A percentile compares a stretch with the other conserved stretches of the same genome.
phyloP scores from a whole-genome alignment of 257 asterid genomes.

The Nicotiana noctiflora region DNA sequence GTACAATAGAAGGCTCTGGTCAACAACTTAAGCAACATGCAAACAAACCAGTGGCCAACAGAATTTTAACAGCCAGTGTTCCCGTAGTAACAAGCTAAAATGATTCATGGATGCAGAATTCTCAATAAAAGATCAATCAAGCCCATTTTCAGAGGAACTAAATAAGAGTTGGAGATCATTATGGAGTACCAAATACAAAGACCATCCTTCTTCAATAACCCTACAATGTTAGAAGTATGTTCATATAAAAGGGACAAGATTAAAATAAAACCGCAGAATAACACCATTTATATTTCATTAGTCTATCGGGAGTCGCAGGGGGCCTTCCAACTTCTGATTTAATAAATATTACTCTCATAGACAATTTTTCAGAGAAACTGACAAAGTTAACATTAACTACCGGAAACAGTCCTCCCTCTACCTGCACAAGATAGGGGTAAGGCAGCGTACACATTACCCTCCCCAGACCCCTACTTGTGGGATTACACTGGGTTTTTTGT shows the following conservation, averaged over 20 bases:
- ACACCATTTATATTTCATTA: background rate
- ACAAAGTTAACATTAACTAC: background rate
- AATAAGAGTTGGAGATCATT: background rate
- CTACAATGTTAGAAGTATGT: background rate
- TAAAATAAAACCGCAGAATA: background rate
- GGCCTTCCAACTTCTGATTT: background rate
- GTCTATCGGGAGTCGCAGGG: background rate
- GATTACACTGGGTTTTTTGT: too few relatives aligned
- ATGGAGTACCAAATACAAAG: background rate
- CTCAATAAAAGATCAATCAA: background rate
- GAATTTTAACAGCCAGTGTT: background rate
- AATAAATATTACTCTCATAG: background rate
- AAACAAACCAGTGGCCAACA: background rate
- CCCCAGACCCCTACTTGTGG: too few relatives aligned
- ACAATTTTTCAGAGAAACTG: background rate
- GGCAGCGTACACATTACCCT: too few relatives aligned
- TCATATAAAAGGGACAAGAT: background rate
- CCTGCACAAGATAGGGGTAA: too few relatives aligned
- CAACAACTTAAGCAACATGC: background rate
- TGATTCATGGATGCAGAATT: background rate
- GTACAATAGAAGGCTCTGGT: background rate
- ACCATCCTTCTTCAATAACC: background rate
- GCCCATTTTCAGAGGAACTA: background rate
- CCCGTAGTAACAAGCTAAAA: background rate
- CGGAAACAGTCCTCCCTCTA: too few relatives aligned